Percentiles rank a stretch among this genome's conserved stretches.
Evolutionary conservation across 1,139 yeast genomes (phyloP).

Genomic region (Saccharomyces pastorianus): DNA sequence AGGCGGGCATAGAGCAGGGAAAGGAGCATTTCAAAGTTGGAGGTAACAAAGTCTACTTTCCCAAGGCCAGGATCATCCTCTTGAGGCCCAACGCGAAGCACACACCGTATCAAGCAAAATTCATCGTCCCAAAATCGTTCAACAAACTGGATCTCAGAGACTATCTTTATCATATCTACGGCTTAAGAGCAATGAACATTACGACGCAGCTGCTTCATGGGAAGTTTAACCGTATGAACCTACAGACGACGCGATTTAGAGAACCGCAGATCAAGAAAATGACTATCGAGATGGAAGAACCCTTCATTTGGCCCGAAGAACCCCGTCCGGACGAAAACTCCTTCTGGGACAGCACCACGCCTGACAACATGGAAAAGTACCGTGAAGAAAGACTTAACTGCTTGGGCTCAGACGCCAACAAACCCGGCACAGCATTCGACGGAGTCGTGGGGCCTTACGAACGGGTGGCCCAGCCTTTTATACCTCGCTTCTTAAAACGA

Average conservation of each 20-base stretch:
- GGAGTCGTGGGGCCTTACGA: constrained; percentile 70
- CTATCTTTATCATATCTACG: constrained; percentile 80
- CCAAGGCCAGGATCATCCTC: constrained; percentile 71
- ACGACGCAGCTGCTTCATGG: constrained; percentile 82
- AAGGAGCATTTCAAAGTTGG: constrained; percentile 79
- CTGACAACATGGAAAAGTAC: constrained; percentile 35
- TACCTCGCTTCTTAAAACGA: constrained; percentile 45
- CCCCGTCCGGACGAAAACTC: constrained; percentile 39
- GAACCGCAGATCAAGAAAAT: constrained; percentile 80
- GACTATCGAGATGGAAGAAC: constrained; percentile 91
- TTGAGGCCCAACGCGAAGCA: constrained; percentile 87
- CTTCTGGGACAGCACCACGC: constrained; percentile 33
- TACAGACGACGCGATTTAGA: constrained; percentile 65
- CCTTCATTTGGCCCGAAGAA: constrained; percentile 87
- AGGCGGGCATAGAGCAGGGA: constrained; percentile 53
- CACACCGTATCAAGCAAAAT: constrained; percentile 92
- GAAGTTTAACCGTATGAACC: constrained; percentile 51
- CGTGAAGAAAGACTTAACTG: constrained; percentile 38
- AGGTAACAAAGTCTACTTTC: constrained; percentile 63
- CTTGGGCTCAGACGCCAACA: constrained; percentile 60
- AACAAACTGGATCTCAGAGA: constrained; percentile 88
- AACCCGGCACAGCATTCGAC: constrained; percentile 65
- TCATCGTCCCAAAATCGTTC: constrained; percentile 83
- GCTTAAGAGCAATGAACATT: constrained; percentile 76
- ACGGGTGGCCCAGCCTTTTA: constrained; percentile 59